These are phyloP conservation scores for Kuraishia floccosa DNA, from an alignment of 805 yeast species.

Conservation along the genomic window DNA sequence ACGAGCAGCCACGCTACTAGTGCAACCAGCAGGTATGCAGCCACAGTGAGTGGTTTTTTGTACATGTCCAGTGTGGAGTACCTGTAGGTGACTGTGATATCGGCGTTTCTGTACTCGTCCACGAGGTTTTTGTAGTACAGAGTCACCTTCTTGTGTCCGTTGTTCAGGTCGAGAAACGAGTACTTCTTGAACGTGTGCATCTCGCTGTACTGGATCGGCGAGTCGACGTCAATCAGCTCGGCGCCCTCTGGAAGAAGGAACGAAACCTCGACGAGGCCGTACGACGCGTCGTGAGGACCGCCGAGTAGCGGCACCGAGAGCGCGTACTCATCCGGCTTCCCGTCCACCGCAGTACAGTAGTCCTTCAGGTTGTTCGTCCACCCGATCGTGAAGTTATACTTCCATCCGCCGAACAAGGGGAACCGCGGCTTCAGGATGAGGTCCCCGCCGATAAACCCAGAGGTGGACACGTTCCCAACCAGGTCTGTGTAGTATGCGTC, in stretches of 20 bases:
- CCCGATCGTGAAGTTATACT: conserved; percentile 91
- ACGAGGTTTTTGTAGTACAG: conserved; percentile 49
- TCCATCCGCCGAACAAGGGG: conserved; percentile 97
- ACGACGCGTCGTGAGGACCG: conserved; percentile 61
- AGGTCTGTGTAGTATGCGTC: conserved; percentile 78
- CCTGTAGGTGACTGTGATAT: conserved; percentile 50
- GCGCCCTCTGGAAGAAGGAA: conserved; percentile 88
- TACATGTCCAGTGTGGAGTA: conserved; percentile 42
- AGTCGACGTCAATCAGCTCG: conserved; percentile 36
- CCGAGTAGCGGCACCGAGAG: conserved; percentile 61
- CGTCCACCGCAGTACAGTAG: conserved; percentile 31
- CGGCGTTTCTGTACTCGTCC: conserved; percentile 51
- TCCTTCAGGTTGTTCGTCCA: conserved; percentile 59
- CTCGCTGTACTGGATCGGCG: conserved; percentile 36
- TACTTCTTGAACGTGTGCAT: conserved; percentile 15
- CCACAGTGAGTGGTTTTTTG: conserved; percentile 56
- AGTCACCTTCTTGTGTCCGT: conserved; percentile 70
- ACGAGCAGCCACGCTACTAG: conserved; percentile 41
- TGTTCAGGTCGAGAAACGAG: conserved; percentile 62
- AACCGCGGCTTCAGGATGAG: conserved; percentile 71
- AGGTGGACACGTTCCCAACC: conserved; percentile 89
- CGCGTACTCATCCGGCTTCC: conserved; percentile 36
- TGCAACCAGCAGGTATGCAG: conserved; percentile 50
- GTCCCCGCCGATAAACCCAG: conserved; percentile 28
- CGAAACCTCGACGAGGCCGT: conserved; percentile 44